Percentiles rank a stretch among this genome's conserved stretches.
These are phyloP conservation scores for Dendryphion nanum DNA, from an alignment of 2,329 filamentous ascomycete species.

Conservation along the genomic window DNA sequence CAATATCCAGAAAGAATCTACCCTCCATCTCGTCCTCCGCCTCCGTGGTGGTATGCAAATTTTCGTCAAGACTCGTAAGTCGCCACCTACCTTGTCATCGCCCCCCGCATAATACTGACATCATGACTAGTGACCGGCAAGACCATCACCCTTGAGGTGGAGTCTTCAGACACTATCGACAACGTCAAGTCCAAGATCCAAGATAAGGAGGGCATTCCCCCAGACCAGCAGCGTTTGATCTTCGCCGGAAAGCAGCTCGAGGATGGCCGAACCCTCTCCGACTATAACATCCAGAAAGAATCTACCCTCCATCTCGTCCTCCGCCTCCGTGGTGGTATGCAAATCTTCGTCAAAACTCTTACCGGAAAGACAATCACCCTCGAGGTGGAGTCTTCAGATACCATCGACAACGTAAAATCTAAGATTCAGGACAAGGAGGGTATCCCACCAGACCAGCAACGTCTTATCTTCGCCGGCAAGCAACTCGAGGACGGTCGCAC, in stretches of 20 bases:
- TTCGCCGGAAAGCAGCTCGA: slow-evolving; percentile 60
- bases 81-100: slow-evolving; percentile 20
- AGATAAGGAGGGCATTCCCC: slow-evolving; percentile 58
- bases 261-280: slow-evolving; percentile 55
- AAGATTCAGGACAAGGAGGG: slow-evolving; percentile 99
- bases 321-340: slow-evolving; percentile 65
- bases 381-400: slow-evolving; percentile 72
- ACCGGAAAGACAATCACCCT: slow-evolving; percentile 66
- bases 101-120: slow-evolving; percentile 25
- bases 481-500: slow-evolving; percentile 94
- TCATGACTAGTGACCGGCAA: slow-evolving; percentile 54
- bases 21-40: slow-evolving; percentile 72
- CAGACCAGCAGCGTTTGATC: slow-evolving; percentile 58
- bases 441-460: slow-evolving; percentile 94
- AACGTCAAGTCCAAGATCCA: slow-evolving; percentile 3
- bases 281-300: slow-evolving; percentile 59
- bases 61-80: slow-evolving; percentile 58
- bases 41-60: slow-evolving; percentile 66
- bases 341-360: slow-evolving; percentile 64
- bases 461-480: slow-evolving; percentile 93
- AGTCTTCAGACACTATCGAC: slow-evolving; percentile 34
- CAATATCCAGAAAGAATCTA: slow-evolving; percentile 62
- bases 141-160: slow-evolving; percentile 50
- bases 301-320: slow-evolving; percentile 73
- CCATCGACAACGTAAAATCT: slow-evolving; percentile 93